phyloP scores from a whole-genome alignment of 148 eudicot genomes.

The Silene latifolia region DNA sequence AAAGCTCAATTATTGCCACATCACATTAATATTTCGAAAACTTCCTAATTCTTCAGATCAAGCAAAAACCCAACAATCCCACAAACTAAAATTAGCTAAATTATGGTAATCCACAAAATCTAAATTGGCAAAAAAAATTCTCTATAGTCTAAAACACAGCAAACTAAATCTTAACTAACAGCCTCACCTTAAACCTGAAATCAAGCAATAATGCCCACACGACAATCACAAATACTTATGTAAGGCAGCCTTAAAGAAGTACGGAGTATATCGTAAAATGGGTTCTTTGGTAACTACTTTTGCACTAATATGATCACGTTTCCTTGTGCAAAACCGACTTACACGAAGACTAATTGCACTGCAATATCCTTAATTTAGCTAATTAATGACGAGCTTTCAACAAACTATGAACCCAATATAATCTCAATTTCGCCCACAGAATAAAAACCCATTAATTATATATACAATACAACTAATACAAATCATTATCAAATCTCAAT shows the following conservation, averaged over 20 bases:
- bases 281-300: too few species aligned
- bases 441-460: not conserved
- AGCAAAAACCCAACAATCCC: not conserved
- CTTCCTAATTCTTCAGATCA: conserved; percentile 7
- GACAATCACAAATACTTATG: not conserved
- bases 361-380: not conserved
- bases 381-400: not conserved
- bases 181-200: not conserved
- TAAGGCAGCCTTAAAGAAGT: too few species aligned
- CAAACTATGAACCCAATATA: not conserved
- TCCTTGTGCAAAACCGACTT: too few species aligned
- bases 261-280: too few species aligned
- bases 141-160: not conserved
- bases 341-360: not conserved
- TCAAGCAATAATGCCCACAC: conserved; percentile 25
- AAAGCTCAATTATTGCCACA: conserved; percentile 24
- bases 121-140: not conserved
- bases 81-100: not conserved
- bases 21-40: not conserved
- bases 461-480: not conserved
- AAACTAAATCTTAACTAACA: conserved; percentile 18
- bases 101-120: not conserved
- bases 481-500: not conserved
- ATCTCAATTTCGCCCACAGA: not conserved
- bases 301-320: too few species aligned